phyloP scores from a whole-genome alignment of 164 flowering plant species.

The Chimonanthus praecox region DNA sequence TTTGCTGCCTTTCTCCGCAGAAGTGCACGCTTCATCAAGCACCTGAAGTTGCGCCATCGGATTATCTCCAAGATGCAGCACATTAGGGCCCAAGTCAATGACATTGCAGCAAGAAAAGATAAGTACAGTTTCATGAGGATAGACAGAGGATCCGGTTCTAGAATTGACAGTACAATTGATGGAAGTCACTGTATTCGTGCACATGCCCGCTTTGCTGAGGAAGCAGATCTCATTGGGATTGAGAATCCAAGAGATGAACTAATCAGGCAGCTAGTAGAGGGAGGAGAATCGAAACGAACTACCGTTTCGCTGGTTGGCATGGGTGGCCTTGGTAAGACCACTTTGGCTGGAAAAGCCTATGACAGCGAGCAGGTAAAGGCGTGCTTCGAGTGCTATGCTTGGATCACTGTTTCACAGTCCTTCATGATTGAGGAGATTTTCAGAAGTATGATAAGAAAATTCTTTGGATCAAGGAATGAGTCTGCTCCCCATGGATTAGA shows the following conservation, averaged over 20 bases:
- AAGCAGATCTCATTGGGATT: neutral
- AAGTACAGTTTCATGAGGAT: neutral
- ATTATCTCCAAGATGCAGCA: neutral
- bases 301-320: slow-evolving; percentile 11
- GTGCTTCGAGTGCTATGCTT: slow-evolving; percentile 17
- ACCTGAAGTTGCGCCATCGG: neutral
- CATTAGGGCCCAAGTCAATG: neutral
- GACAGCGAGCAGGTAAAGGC: slow-evolving; percentile 1
- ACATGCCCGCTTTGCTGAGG: neutral
- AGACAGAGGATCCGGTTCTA: neutral
- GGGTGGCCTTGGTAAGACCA: slow-evolving; percentile 16
- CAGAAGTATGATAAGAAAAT: slow-evolving; percentile 6
- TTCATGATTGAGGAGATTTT: neutral
- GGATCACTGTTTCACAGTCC: slow-evolving; percentile 10
- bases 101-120: neutral
- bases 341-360: slow-evolving; percentile 13
- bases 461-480: neutral
- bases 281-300: neutral
- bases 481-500: neutral
- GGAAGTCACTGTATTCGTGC: neutral
- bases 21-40: neutral
- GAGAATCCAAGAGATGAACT: neutral
- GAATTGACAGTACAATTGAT: neutral
- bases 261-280: slow-evolving; percentile 21
- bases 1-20: neutral